These are phyloP conservation scores for Fistulinella staudtii DNA, from an alignment of 1,284 basidiomycete genomes.

Conservation along the genomic window DNA sequence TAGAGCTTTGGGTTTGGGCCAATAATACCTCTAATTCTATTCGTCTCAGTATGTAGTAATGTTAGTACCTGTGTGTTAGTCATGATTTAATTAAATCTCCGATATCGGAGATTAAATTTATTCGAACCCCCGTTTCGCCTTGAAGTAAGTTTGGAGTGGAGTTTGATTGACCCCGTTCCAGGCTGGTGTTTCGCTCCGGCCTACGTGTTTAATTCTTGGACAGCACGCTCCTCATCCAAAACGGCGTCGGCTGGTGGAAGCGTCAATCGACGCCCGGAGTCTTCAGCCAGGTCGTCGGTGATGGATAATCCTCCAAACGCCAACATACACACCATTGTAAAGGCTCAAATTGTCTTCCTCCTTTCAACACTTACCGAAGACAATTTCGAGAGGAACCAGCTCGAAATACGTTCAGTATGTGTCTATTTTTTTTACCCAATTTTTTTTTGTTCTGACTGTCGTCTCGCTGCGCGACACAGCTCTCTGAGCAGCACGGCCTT, in stretches of 20 bases:
- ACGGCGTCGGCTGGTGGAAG: slow-evolving; percentile 72
- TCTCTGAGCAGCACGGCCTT: slow-evolving; percentile 90
- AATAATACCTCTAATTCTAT: too few relatives aligned
- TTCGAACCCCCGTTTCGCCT: slow-evolving; percentile 1
- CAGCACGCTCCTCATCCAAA: slow-evolving; percentile 43
- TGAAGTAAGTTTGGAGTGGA: slow-evolving; percentile 11
- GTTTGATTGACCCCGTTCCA: slow-evolving; percentile 26
- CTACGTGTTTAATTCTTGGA: slow-evolving; percentile 29
- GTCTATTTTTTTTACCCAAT: slow-evolving; percentile 6
- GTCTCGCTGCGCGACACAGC: slow-evolving; percentile 44
- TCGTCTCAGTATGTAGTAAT: too few relatives aligned
- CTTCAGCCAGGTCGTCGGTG: slow-evolving; percentile 56
- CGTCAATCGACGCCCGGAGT: slow-evolving; percentile 70
- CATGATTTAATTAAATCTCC: slow-evolving; percentile 17
- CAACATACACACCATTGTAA: slow-evolving; percentile 74
- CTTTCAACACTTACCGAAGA: slow-evolving; percentile 92
- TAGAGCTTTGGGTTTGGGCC: too few relatives aligned
- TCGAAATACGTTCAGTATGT: slow-evolving; percentile 83
- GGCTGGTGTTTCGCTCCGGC: slow-evolving; percentile 34
- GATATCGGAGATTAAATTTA: slow-evolving; percentile 20
- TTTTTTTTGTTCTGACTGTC: slow-evolving; percentile 14
- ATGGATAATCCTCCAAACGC: slow-evolving; percentile 45
- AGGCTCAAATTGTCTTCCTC: slow-evolving; percentile 90
- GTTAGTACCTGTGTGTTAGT: too few relatives aligned
- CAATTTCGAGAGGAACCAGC: slow-evolving; percentile 87